Base-by-base conservation (phyloP, 164 flowering plant species). In the Aristolochia contorta region DNA sequence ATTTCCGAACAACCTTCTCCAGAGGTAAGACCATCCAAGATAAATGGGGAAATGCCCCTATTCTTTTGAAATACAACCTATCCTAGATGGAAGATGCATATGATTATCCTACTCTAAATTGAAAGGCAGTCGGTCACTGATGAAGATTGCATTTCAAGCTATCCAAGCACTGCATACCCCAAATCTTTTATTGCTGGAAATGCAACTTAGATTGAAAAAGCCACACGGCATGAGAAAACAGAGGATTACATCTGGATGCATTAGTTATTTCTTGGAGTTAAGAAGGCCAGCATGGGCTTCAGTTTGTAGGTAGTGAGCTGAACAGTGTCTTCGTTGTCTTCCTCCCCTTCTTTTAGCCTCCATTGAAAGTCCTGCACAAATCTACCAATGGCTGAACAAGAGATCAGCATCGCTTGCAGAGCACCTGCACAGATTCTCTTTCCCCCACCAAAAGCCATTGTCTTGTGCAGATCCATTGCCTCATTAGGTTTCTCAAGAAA, bases 401-500 rank as follows among this genome's bases (percentile, higher is more conserved):
- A 60, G 51, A 91, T 84, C 41, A 72, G 20, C 79, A 75, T 70
- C 8, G 99, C 99, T 72, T 89, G 95, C 58, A 82, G 79, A 54
- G 96, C 59, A 12, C 99, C 99, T 0, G 96, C 88, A 49, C 99
- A 94, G 0, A 72, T 83, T 79, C 99, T 75, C 76, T 82, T 94
- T 54, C 99, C 99, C 14, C 74, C 91, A 66, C 99, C 99, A 71
- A 94, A 94, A 1, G 96, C 93, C 96, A 89, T 87, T 25, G 97
- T 91, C 86, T 79, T 89, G 82, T 82, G 65, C 63, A 91, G 47
- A 62, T 94, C 99, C 71, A 54, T 43, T 0, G 68, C 64, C 24
- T 91, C 97, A 59, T 73, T 80, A 68, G 78, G 81, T 20, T 46
- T 70, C 8, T 71, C 70, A 0, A 87, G 73, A 73, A 91, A 87